phyloP scores from a whole-genome alignment of 345 rosid species.

The Stellera chamaejasme region DNA sequence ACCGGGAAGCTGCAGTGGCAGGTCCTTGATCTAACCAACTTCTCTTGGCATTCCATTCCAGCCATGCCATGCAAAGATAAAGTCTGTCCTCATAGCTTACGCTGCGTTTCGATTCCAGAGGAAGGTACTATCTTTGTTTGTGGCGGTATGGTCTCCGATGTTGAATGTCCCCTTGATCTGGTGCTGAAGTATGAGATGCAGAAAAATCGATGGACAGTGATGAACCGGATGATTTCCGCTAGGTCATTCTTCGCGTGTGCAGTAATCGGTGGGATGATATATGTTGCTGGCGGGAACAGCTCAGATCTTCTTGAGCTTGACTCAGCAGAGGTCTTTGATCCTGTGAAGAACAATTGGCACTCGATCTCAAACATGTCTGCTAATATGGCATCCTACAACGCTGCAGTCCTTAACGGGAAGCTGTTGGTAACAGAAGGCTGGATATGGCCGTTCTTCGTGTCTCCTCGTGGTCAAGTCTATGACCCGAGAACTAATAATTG shows the following conservation, averaged over 20 bases:
- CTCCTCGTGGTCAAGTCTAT: slow-evolving; percentile 85
- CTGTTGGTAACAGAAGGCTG: slow-evolving; percentile 89
- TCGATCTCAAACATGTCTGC: slow-evolving; percentile 58
- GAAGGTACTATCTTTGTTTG: slow-evolving; percentile 71
- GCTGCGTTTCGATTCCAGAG: slow-evolving; percentile 51
- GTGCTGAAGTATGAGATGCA: slow-evolving; percentile 77
- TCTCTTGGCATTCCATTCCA: slow-evolving; percentile 76
- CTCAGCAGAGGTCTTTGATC: slow-evolving; percentile 69
- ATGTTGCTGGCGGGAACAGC: slow-evolving; percentile 83
- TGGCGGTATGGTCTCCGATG: slow-evolving; percentile 80
- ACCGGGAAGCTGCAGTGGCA: slow-evolving; percentile 81
- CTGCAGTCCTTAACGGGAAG: slow-evolving; percentile 74
- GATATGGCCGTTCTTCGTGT: slow-evolving; percentile 85
- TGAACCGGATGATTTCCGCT: slow-evolving; percentile 51
- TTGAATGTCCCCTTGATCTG: slow-evolving; percentile 66
- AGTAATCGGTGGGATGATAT: slow-evolving; percentile 63
- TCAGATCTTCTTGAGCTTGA: slow-evolving; percentile 60
- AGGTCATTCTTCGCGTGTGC: slow-evolving; percentile 76
- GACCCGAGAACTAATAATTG: slow-evolving; percentile 61
- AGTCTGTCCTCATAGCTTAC: slow-evolving; percentile 71
- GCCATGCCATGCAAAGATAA: slow-evolving; percentile 78
- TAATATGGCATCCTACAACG: slow-evolving; percentile 73
- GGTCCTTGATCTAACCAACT: slow-evolving; percentile 61
- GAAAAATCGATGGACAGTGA: slow-evolving; percentile 72
- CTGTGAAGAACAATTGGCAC: slow-evolving; percentile 54